Conservation (phyloP, 2,329 filamentous ascomycete genomes). For the Colletotrichum caudatum region DNA sequence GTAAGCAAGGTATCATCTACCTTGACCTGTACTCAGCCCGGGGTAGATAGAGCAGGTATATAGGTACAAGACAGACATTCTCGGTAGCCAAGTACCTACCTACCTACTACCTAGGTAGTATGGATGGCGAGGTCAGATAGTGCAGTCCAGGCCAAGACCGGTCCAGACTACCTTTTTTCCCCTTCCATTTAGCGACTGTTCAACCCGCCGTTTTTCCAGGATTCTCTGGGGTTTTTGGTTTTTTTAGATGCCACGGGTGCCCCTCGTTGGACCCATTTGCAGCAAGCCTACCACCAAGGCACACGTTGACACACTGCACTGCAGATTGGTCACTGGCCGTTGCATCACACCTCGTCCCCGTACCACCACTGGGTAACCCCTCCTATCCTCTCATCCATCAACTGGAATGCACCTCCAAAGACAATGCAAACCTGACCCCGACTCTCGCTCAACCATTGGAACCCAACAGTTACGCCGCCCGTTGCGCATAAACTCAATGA, state of each 20-base stretch:
- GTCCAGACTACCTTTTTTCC: background rate
- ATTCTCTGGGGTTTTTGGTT: conserved; percentile 18
- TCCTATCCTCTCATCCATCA: background rate
- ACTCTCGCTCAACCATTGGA: conserved; percentile 36
- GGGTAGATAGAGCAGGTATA: too few species aligned
- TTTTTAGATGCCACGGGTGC: conserved; percentile 38
- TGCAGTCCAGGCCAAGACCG: conserved; percentile 12
- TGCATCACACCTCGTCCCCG: conserved; percentile 4
- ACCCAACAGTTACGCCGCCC: conserved; percentile 37
- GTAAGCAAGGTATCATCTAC: too few species aligned
- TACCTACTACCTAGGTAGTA: too few species aligned
- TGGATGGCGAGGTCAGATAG: conserved; percentile 8
- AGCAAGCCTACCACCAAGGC: conserved; percentile 2
- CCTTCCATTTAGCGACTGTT: conserved; percentile 6
- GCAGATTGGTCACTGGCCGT: background rate
- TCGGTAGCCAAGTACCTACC: background rate
- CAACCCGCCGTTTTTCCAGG: conserved; percentile 11
- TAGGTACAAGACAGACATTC: background rate
- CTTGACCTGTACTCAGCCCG: too few species aligned
- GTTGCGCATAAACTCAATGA: conserved; percentile 19
- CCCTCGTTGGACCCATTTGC: conserved; percentile 32
- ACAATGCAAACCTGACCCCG: background rate
- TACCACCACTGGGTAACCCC: background rate
- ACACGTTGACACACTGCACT: background rate
- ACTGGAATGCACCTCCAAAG: conserved; percentile 1